A percentile compares a stretch with the other conserved stretches of the same genome.
These are phyloP conservation scores for Colletotrichum destructivum DNA, from an alignment of 2,329 filamentous ascomycete species.

Conservation along the genomic window DNA sequence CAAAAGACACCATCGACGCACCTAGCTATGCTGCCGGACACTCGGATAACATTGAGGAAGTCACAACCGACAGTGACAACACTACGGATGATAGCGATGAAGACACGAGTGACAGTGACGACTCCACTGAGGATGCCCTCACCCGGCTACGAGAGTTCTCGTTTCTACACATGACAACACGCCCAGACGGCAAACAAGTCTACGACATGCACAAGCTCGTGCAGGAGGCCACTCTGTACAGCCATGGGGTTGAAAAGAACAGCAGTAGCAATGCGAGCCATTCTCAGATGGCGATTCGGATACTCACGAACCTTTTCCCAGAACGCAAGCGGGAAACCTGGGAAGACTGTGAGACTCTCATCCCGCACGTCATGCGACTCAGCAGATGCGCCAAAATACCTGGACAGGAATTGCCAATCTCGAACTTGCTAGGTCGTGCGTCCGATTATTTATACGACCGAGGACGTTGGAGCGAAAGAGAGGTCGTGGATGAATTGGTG, in stretches of 20 bases:
- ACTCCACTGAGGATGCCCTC: not conserved
- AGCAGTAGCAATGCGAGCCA: not conserved
- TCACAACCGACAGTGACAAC: too few relatives aligned
- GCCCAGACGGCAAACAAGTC: not conserved
- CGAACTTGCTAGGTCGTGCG: not conserved
- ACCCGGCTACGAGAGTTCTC: not conserved
- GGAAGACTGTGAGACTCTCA: too few relatives aligned
- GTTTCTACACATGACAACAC: not conserved
- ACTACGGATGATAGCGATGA: not conserved
- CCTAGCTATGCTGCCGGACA: too few relatives aligned
- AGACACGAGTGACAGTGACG: not conserved
- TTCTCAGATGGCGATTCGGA: not conserved
- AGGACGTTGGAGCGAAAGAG: not conserved
- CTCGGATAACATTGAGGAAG: too few relatives aligned
- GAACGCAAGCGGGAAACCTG: not conserved
- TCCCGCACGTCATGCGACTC: not conserved
- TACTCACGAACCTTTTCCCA: not conserved
- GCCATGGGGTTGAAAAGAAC: not conserved
- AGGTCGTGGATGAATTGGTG: accelerated
- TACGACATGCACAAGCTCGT: not conserved
- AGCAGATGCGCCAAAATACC: not conserved
- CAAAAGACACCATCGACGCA: too few relatives aligned
- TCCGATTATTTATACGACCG: not conserved
- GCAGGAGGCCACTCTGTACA: not conserved
- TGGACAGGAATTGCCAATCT: not conserved